Evolutionary conservation across 441 rosid species (phyloP).

Genomic region (Gossypium gossypioides): DNA sequence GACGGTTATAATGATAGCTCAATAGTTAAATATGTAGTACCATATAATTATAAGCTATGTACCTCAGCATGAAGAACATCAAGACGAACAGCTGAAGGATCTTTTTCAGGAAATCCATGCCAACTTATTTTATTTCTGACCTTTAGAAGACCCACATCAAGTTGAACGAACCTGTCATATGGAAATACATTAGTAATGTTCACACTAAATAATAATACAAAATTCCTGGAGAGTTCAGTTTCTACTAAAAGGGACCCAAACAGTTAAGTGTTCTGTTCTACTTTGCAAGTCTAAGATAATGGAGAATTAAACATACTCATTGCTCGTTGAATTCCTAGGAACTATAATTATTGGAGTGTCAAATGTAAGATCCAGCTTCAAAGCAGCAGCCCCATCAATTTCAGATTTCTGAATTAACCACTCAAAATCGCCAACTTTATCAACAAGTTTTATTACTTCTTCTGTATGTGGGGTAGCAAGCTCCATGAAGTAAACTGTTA

Average conservation of each 20-base stretch:
- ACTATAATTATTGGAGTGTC: slow-evolving; percentile 89
- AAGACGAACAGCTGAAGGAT: slow-evolving; percentile 86
- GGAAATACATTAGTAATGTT: slow-evolving; percentile 16
- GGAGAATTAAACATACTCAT: slow-evolving; percentile 55
- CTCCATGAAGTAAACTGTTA: slow-evolving; percentile 87
- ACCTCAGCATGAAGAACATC: slow-evolving; percentile 97
- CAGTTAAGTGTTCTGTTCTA: background rate
- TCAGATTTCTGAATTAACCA: slow-evolving; percentile 93
- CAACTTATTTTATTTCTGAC: slow-evolving; percentile 84
- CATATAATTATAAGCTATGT: slow-evolving; percentile 23
- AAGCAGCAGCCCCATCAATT: slow-evolving; percentile 90
- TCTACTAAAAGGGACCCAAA: slow-evolving; percentile 1
- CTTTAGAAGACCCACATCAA: slow-evolving; percentile 83
- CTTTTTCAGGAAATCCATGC: slow-evolving; percentile 83
- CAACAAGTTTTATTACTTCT: slow-evolving; percentile 93
- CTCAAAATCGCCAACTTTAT: slow-evolving; percentile 97
- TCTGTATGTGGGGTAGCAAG: slow-evolving; percentile 90
- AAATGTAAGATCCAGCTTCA: slow-evolving; percentile 87
- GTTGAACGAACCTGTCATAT: slow-evolving; percentile 74
- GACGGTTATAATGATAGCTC: slow-evolving; percentile 11
- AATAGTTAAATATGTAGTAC: slow-evolving; percentile 3
- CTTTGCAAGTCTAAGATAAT: slow-evolving; percentile 3
- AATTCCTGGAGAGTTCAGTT: background rate
- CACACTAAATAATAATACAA: background rate
- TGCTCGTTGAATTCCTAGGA: slow-evolving; percentile 77